Base-by-base conservation (phyloP, 495 filamentous ascomycete genomes). In the Penicillium manginii region DNA sequence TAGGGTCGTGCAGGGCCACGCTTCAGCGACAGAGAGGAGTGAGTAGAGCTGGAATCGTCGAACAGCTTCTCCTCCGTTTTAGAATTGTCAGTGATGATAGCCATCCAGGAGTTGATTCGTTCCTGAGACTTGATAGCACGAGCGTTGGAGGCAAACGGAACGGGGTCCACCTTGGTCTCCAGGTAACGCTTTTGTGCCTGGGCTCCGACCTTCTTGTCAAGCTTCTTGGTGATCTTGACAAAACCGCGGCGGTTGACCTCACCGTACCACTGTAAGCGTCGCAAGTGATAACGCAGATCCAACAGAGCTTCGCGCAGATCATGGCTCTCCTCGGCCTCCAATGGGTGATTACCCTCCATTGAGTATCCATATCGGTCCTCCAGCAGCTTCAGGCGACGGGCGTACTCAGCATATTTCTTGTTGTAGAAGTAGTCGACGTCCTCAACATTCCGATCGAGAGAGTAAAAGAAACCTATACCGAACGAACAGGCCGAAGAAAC, bases 201-300 rank as follows among this genome's bases (percentile, higher is more conserved):
- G 1, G 84, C 81, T 8, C 84, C 82, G 3, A 96, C 80, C 73
- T 93, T 96, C 77, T 97, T 97, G 76, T 97, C 92, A 19, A 96
- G 78, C 73, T 98, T 98, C 79, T 97, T 98, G 19, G 92, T 93
- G 73, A 98, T 98, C 76, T 98, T 98, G 64, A 96, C 82, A 65
- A 98, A 98, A 0, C 94, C 94, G 57, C 90, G 84, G 35, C 93
- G 84, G 67, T 98, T 98, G 63, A 98, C 92, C 76, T 98, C 94
- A 26, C 92, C 96, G 61, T 97, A 98, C 93, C 93, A 97, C 73
- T 96, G 90, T 58, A 98, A 79, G 61, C 97, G 97, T 43, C 93
- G 84, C 56, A 97, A 73, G 59, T 94, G 90, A 49, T 87, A 87
- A 43, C 94, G 83, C 50, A 97, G 81, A 67, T 98, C 94, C 29